These are phyloP conservation scores for Amauroascus verrucosus DNA, from an alignment of 2,329 filamentous ascomycete species.

Conservation along the genomic window DNA sequence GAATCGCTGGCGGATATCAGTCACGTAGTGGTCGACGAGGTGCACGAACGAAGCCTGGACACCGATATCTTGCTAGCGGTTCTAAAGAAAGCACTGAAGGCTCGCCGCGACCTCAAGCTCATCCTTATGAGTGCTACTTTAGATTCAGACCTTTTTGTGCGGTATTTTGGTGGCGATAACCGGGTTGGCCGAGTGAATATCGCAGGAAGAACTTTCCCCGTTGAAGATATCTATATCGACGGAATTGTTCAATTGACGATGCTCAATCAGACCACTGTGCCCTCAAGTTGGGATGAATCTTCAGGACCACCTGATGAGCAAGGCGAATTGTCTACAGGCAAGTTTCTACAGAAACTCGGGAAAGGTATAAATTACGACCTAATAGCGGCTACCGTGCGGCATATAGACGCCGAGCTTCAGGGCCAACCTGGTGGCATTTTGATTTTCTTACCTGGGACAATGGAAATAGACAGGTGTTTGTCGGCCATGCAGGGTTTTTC, in stretches of 20 bases:
- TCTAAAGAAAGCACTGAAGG: conserved; percentile 66
- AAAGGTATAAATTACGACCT: conserved; percentile 87
- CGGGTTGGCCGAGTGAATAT: conserved; percentile 77
- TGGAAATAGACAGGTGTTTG: conserved; percentile 79
- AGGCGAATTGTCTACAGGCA: conserved; percentile 48
- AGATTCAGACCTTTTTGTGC: conserved; percentile 72
- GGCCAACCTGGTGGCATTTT: conserved; percentile 73
- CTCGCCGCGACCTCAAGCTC: conserved; percentile 70
- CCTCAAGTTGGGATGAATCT: conserved; percentile 27
- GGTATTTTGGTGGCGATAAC: conserved; percentile 65
- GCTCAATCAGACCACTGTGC: conserved; percentile 44
- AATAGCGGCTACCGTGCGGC: conserved; percentile 65
- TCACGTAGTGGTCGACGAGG: conserved; percentile 91
- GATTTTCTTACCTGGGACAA: conserved; percentile 87
- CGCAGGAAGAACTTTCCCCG: conserved; percentile 76
- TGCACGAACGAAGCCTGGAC: conserved; percentile 89
- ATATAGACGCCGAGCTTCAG: conserved; percentile 68
- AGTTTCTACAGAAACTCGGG: conserved; percentile 60
- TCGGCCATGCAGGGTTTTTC: conserved; percentile 55
- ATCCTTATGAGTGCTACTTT: conserved; percentile 95
- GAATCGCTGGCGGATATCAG: conserved; percentile 79
- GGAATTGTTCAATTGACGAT: conserved; percentile 73
- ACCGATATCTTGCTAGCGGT: conserved; percentile 89
- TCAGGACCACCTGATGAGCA: conserved; percentile 25
- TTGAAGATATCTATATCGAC: conserved; percentile 81